phyloP scores from a whole-genome alignment of 495 filamentous ascomycete genomes.

The Penicillium nucicola region DNA sequence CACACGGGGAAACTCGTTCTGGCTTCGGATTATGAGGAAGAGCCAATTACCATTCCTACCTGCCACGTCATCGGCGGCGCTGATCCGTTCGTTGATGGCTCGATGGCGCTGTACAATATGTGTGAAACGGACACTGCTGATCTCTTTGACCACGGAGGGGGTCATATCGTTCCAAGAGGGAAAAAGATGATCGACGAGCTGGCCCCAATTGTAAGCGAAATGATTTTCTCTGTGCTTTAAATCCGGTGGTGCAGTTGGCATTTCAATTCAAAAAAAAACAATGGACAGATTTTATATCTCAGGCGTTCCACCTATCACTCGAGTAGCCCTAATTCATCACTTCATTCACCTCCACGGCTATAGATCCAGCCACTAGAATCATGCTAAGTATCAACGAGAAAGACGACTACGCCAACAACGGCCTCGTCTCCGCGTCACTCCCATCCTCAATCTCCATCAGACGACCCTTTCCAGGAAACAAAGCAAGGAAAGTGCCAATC shows the following conservation, averaged over 20 bases:
- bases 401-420: constrained; percentile 26
- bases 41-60: constrained; percentile 49
- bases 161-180: constrained; percentile 52
- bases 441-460: constrained; percentile 9
- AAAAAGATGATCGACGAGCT: constrained; percentile 43
- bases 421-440: constrained; percentile 25
- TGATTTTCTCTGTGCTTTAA: constrained; percentile 9
- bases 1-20: constrained; percentile 39
- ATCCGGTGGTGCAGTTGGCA: neutral
- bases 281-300: too few species aligned
- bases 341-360: neutral
- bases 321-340: too few species aligned
- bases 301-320: too few species aligned
- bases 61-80: constrained; percentile 56
- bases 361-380: neutral
- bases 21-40: constrained; percentile 42
- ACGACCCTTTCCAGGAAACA: neutral
- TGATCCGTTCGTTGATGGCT: constrained; percentile 51
- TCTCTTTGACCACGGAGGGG: constrained; percentile 55
- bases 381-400: neutral
- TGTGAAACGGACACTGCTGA: constrained; percentile 43
- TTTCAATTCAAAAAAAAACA: too few species aligned
- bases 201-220: constrained; percentile 7
- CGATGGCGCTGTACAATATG: constrained; percentile 54
- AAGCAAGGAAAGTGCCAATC: constrained; percentile 6